Evolutionary conservation across 2,329 filamentous ascomycete species (phyloP), one percentile per base, ranked within the genome.

Genomic region (Sporothrix humicola): DNA sequence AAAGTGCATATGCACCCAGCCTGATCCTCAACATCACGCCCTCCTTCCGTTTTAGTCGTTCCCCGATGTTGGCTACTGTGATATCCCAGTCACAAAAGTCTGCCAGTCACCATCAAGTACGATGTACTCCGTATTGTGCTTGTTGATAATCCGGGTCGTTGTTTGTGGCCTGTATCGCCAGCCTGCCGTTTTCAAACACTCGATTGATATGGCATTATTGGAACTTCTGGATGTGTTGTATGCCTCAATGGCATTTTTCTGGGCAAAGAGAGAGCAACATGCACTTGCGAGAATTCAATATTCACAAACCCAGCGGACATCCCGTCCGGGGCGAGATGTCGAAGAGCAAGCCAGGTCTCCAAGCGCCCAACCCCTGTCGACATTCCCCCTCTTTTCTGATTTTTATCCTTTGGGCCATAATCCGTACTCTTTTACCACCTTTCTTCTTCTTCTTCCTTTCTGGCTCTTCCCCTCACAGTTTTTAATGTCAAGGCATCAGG

Each of bases 281-380:
- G 56, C 9, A 15, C 56, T 37, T n/a, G 12, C 23, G 17, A 59
- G 26, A 17, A 37, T 17, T n/a, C 56, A 59, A 37, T 59, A 59
- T 17, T 59, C 26, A 12, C 56, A 59, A 59, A 37, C 26, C 13
- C 26, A 23, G 56, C 56, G 26, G n/a, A 23, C n/a, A 15, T 10
- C 52, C 6, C 31, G 50, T 20, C 31, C n/a, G 31, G 15, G 5
- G n/a, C 17, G 31, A 42, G 8, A 69, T 52, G 20, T 31, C 48
- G n/a, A 46, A 17, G 37, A 46, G 59, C 10, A n/a, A 46, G 15
- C 26, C n/a, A 65, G 59, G 54, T 44, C 5, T 46, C 17, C 44
- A 76, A 72, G 73, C 75, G 73, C 75, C 75, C 52, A 73, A 73
- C 73, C 75, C 73, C 61, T 74, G 73, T 58, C 54, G 15, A 46